Percentiles rank a stretch among this genome's conserved stretches.
phyloP scores from a whole-genome alignment of 805 yeast species.

The Yamadazyma tumulicola region DNA sequence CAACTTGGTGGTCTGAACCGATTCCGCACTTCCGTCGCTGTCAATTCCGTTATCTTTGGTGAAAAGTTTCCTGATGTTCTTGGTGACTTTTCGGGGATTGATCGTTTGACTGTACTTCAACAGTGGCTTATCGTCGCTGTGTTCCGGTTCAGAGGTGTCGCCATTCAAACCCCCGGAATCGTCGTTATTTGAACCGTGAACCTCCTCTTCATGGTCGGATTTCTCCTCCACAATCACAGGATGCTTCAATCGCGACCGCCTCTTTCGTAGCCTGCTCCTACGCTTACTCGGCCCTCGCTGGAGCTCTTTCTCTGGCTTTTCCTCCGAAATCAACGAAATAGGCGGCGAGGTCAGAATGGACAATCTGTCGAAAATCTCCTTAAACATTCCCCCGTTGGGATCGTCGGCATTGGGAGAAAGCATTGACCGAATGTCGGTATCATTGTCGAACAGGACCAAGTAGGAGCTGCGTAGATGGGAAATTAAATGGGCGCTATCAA shows the following conservation, averaged over 20 bases:
- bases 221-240: conserved; percentile 1
- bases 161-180: conserved; percentile 1
- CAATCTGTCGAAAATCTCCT: conserved; percentile 9
- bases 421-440: conserved; percentile 19
- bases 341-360: conserved; percentile 28
- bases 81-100: conserved; percentile 7
- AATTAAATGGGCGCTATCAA: conserved; percentile 27
- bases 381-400: conserved; percentile 9
- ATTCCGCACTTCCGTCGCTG: conserved; percentile 13
- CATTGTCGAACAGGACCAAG: conserved; percentile 20
- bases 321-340: conserved; percentile 10
- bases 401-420: conserved; percentile 16
- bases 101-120: conserved; percentile 10
- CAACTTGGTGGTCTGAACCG: conserved; percentile 10
- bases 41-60: conserved; percentile 9
- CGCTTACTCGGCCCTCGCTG: neutral
- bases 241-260: neutral
- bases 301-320: neutral
- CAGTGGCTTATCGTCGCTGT: neutral
- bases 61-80: conserved; percentile 10
- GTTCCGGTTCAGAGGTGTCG: neutral
- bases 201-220: conserved; percentile 4
- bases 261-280: conserved; percentile 1
- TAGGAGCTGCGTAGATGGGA: conserved; percentile 27
- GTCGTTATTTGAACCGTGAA: conserved; percentile 14